These are phyloP conservation scores for Salvia hispanica DNA, from an alignment of 257 asterid genomes.

Conservation along the genomic window DNA sequence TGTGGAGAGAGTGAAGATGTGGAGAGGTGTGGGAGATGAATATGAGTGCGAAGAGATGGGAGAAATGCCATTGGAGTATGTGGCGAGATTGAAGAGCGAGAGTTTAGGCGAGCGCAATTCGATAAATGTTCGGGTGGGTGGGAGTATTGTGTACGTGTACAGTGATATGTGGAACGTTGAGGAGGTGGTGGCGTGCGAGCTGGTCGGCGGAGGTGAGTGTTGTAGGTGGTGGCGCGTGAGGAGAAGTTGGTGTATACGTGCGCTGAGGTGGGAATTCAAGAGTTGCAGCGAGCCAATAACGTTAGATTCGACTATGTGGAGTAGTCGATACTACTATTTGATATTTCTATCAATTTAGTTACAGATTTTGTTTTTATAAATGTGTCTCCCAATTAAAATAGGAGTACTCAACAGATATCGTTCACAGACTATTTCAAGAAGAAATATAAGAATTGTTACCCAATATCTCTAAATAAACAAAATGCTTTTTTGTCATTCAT, in stretches of 20 bases:
- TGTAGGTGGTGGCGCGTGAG: conserved; percentile 71
- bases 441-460: no score
- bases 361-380: no score
- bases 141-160: conserved; percentile 46
- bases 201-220: conserved; percentile 41
- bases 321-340: no score
- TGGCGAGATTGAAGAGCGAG: conserved; percentile 43
- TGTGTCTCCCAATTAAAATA: no score
- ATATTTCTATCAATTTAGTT: no score
- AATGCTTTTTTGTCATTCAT: no score
- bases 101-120: conserved; percentile 35
- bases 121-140: conserved; percentile 44
- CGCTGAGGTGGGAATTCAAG: conserved; percentile 50
- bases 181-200: conserved; percentile 71
- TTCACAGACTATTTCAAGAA: no score
- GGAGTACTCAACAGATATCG: no score
- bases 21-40: conserved; percentile 39
- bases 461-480: no score
- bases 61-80: conserved; percentile 55
- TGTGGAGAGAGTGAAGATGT: conserved; percentile 47
- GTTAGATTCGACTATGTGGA: conserved; percentile 30
- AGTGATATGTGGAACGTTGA: conserved; percentile 40
- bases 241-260: conserved; percentile 50
- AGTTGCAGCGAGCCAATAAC: conserved; percentile 44
- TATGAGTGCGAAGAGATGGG: conserved; percentile 49